phyloP scores from a whole-genome alignment of 352 stramenopile species.

The Phytophthora melonis region DNA sequence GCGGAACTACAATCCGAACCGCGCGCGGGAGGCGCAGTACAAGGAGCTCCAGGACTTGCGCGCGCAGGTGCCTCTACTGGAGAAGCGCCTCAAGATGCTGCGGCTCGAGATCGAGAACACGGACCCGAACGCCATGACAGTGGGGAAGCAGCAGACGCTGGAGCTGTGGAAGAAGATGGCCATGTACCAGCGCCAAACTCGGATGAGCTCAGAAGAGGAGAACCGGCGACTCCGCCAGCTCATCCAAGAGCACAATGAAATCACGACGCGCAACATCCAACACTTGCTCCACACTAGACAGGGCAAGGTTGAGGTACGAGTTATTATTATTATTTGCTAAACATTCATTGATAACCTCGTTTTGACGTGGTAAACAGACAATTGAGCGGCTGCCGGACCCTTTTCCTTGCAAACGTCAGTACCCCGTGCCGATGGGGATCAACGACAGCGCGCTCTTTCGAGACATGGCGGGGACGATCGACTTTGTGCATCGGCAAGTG shows the following conservation, averaged over 20 bases:
- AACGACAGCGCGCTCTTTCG: constrained; percentile 35
- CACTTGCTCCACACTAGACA: background rate
- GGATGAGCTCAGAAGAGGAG: constrained; percentile 18
- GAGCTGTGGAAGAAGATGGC: constrained; percentile 27
- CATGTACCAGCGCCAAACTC: constrained; percentile 16
- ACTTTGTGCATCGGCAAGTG: constrained; percentile 43
- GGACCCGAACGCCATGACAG: background rate
- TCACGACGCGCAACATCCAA: background rate
- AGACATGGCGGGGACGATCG: constrained; percentile 29
- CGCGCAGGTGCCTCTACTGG: constrained; percentile 10
- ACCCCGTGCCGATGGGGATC: constrained; percentile 22
- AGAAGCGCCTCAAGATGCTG: constrained; percentile 18
- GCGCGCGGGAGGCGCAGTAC: constrained; percentile 20
- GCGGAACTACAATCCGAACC: constrained; percentile 37
- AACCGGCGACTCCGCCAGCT: constrained; percentile 31
- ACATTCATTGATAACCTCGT: background rate
- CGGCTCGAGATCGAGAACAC: constrained; percentile 2
- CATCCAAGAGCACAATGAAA: constrained; percentile 14
- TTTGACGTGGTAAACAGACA: background rate
- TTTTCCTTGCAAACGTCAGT: constrained; percentile 26
- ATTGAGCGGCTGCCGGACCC: constrained; percentile 8
- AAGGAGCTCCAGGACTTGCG: constrained; percentile 30
- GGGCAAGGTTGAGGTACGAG: constrained; percentile 7
- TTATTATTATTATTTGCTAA: background rate
- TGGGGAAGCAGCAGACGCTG: constrained; percentile 3